Conservation (phyloP, 2,329 filamentous ascomycete species). For the Fusarium sororula region DNA sequence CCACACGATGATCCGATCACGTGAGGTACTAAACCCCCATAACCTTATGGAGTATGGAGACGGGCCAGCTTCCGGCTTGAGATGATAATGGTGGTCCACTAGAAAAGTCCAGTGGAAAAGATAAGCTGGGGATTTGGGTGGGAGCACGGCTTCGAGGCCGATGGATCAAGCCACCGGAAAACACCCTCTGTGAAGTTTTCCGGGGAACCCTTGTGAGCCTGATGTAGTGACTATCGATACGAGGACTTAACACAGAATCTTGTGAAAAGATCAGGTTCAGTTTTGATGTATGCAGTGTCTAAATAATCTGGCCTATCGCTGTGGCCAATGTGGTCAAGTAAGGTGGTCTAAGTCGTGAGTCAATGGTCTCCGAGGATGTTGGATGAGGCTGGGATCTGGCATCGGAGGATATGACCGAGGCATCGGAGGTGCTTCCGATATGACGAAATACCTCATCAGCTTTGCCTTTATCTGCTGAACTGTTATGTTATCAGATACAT, state of each 20-base stretch:
- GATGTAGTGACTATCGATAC: neutral
- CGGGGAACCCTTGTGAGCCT: neutral
- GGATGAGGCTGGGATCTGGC: neutral
- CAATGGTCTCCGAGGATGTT: neutral
- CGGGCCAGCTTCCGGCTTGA: conserved; percentile 16
- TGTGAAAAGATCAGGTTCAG: neutral
- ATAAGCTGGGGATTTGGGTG: neutral
- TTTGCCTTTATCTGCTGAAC: neutral
- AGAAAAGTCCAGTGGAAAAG: neutral
- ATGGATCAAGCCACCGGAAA: neutral
- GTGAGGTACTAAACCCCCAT: neutral
- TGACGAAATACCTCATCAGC: neutral
- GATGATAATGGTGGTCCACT: neutral
- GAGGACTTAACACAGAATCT: neutral
- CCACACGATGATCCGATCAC: conserved; percentile 19
- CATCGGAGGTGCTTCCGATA: conserved; percentile 14
- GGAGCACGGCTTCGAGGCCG: neutral
- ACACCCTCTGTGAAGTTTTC: neutral
- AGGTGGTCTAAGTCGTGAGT: neutral
- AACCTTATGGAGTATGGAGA: neutral
- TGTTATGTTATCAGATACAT: neutral
- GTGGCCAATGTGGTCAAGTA: too few species aligned
- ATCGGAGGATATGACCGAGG: conserved; percentile 16
- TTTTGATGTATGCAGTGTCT: neutral
- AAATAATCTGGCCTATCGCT: neutral